A percentile compares a stretch with the other conserved stretches of the same genome.
These are phyloP conservation scores for Paxillus ammoniavirescens DNA, from an alignment of 768 basidiomycete genomes.

Conservation along the genomic window DNA sequence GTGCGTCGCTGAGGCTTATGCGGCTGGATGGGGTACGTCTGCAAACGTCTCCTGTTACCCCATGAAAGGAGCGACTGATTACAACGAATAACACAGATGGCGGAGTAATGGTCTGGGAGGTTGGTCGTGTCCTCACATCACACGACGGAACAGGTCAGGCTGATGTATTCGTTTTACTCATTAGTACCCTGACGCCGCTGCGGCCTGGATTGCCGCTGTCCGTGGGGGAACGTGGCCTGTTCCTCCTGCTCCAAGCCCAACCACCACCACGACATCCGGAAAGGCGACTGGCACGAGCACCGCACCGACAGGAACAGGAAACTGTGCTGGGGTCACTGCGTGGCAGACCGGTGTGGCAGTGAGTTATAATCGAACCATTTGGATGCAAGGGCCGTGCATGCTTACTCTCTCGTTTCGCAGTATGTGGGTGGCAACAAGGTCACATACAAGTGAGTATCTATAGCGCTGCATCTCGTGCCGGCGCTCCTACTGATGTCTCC, in stretches of 20 bases:
- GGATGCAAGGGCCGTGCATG: not conserved
- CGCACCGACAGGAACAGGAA: constrained; percentile 24
- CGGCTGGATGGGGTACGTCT: constrained; percentile 65
- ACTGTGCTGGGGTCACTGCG: constrained; percentile 40
- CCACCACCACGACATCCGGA: constrained; percentile 6
- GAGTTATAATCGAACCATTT: constrained; percentile 9
- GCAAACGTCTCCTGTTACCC: not conserved
- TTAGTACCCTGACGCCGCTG: constrained; percentile 38
- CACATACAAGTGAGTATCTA: constrained; percentile 37
- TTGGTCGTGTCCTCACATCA: constrained; percentile 8
- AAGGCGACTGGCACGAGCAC: constrained; percentile 26
- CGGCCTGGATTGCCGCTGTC: constrained; percentile 40
- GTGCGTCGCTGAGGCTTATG: constrained; percentile 60
- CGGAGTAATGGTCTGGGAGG: constrained; percentile 43
- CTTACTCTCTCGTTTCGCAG: constrained; percentile 21
- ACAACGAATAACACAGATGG: constrained; percentile 21
- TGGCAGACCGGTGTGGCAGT: constrained; percentile 40
- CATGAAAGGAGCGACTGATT: not conserved
- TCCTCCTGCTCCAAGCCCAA: constrained; percentile 3
- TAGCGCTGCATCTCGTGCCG: not conserved
- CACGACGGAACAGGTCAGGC: too few species aligned
- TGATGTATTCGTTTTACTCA: not conserved
- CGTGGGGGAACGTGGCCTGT: constrained; percentile 36
- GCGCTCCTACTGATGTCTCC: not conserved
- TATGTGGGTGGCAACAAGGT: constrained; percentile 42